Evolutionary conservation across 345 rosid genomes (phyloP).

Genomic region (Eucalyptus marginata): DNA sequence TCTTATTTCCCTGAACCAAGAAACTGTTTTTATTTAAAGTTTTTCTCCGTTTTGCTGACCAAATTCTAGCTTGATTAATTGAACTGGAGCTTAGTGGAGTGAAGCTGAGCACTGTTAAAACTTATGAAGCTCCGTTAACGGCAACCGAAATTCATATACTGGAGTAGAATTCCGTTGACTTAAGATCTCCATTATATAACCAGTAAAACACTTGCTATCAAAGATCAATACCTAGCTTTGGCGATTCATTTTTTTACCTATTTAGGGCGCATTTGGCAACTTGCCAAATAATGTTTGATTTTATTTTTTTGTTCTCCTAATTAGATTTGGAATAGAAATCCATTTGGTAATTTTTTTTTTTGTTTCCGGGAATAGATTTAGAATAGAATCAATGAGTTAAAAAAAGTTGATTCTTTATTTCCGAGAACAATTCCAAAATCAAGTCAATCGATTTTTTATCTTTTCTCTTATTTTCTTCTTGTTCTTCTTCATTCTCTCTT

Average conservation of each 20-base stretch:
- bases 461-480: too few relatives aligned
- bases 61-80: background rate
- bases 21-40: background rate
- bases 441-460: too few relatives aligned
- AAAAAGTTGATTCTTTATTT: accelerated
- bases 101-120: background rate
- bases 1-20: background rate
- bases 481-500: too few relatives aligned
- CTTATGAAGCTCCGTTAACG: background rate
- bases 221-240: background rate
- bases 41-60: background rate
- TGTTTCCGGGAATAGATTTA: accelerated
- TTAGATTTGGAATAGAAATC: too few relatives aligned
- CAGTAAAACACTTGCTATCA: background rate
- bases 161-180: background rate
- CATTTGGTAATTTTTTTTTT: accelerated
- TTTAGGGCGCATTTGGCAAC: too few relatives aligned
- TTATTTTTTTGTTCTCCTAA: accelerated
- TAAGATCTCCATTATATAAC: background rate
- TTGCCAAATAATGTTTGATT: too few relatives aligned
- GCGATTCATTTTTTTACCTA: background rate
- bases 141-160: background rate
- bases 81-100: background rate
- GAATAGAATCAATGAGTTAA: too few relatives aligned
- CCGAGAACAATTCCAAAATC: accelerated